phyloP scores from a whole-genome alignment of 768 basidiomycete genomes.

The Arthromyces matolae region DNA sequence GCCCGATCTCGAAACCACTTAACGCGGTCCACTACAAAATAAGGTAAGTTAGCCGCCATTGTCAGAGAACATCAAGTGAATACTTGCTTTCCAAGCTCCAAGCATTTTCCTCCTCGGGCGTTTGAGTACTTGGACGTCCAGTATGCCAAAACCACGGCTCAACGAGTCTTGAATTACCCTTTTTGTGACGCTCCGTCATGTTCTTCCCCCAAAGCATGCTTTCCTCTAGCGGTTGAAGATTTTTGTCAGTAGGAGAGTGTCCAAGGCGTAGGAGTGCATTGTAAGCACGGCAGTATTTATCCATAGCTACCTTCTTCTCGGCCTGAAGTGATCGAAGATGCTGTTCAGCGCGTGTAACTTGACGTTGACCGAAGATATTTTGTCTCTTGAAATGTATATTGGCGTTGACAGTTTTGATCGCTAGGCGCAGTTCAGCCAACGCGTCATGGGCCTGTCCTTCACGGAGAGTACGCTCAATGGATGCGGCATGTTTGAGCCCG shows the following conservation, averaged over 20 bases:
- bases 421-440: constrained; percentile 18
- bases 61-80: no score
- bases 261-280: constrained; percentile 15
- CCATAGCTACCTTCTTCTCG: constrained; percentile 14
- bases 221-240: constrained; percentile 17
- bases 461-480: constrained; percentile 18
- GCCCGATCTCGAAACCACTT: constrained; percentile 27
- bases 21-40: constrained; percentile 20
- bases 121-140: constrained; percentile 12
- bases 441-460: constrained; percentile 27
- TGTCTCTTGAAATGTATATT: constrained; percentile 20
- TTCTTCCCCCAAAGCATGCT: constrained; percentile 18
- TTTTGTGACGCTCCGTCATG: constrained; percentile 7
- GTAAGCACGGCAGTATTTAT: constrained; percentile 14
- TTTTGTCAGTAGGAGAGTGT: constrained; percentile 7
- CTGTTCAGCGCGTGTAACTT: constrained; percentile 19
- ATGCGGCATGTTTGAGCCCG: constrained; percentile 6
- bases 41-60: no score
- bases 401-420: constrained; percentile 19
- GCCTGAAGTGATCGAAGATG: constrained; percentile 15
- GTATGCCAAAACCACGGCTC: constrained; percentile 25
- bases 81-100: constrained; percentile 24
- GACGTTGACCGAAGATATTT: constrained; percentile 20
- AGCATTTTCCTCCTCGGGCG: constrained; percentile 12
- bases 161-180: constrained; percentile 16